A percentile compares a stretch with the other conserved stretches of the same genome.
Evolutionary conservation across 805 yeast species (phyloP).

Genomic region (Starmerella floricola): DNA sequence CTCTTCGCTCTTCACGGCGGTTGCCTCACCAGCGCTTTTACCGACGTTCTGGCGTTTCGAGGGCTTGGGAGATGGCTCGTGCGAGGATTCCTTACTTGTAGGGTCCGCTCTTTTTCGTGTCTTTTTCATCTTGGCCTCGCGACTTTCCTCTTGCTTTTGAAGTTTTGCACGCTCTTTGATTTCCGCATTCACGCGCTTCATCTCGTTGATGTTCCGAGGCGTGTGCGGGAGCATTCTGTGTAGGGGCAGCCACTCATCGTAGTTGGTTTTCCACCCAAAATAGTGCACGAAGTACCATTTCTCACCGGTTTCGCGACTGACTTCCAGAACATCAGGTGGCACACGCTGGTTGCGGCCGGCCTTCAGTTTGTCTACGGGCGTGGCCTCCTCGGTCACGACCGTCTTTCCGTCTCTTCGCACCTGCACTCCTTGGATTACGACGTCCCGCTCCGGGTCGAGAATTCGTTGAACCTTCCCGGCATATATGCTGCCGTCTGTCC

Average conservation of each 20-base stretch:
- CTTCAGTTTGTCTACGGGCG: constrained; percentile 23
- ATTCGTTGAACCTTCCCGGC: constrained; percentile 18
- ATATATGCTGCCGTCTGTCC: constrained; percentile 21
- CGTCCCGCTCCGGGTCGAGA: constrained; percentile 15
- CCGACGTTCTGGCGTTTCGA: neutral
- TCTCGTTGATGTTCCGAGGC: constrained; percentile 53
- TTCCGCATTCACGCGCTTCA: constrained; percentile 45
- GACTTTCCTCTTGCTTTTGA: constrained; percentile 17
- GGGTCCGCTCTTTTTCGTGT: neutral
- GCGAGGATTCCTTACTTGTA: neutral
- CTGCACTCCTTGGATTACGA: constrained; percentile 9
- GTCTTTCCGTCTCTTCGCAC: constrained; percentile 9
- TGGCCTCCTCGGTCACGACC: constrained; percentile 4
- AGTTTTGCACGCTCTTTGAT: constrained; percentile 28
- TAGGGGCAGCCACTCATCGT: constrained; percentile 91
- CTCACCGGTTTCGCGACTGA: constrained; percentile 26
- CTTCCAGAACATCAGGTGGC: constrained; percentile 5
- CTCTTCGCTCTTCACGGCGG: neutral
- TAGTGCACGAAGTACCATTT: constrained; percentile 65
- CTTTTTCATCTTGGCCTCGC: constrained; percentile 9
- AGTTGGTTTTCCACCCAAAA: constrained; percentile 87
- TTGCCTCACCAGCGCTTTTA: neutral
- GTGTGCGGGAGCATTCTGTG: constrained; percentile 57
- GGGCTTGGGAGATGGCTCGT: neutral
- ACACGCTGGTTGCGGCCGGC: constrained; percentile 8